These are phyloP conservation scores for Penicillium sp. DNA, from an alignment of 2,329 filamentous ascomycete genomes.

Conservation along the genomic window DNA sequence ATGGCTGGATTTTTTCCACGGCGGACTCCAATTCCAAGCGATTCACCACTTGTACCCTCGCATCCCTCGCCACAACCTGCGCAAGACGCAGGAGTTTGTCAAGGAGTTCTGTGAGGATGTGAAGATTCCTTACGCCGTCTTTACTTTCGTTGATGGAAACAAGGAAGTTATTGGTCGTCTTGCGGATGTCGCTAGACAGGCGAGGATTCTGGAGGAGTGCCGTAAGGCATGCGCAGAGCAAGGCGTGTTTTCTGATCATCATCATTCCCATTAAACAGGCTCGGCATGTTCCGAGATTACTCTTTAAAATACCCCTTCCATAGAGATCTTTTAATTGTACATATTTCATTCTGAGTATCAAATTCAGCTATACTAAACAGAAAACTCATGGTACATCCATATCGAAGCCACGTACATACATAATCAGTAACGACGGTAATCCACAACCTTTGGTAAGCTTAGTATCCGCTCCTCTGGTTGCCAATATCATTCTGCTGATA, in stretches of 20 bases:
- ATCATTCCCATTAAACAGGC: constrained; percentile 14
- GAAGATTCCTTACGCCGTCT: constrained; percentile 81
- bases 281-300: neutral
- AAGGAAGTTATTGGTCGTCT: constrained; percentile 77
- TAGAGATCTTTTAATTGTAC: neutral
- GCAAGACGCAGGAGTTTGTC: constrained; percentile 74
- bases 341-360: neutral
- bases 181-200: constrained; percentile 79
- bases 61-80: constrained; percentile 83
- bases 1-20: constrained; percentile 90
- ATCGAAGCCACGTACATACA: neutral
- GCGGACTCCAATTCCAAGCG: constrained; percentile 86
- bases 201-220: constrained; percentile 76
- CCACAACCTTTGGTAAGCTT: neutral
- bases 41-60: constrained; percentile 86
- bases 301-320: neutral
- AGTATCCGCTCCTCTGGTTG: constrained; percentile 23
- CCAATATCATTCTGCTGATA: constrained; percentile 8
- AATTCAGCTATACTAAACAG: neutral
- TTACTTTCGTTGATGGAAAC: constrained; percentile 86
- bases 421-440: neutral
- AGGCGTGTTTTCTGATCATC: constrained; percentile 40
- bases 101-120: constrained; percentile 82
- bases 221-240: constrained; percentile 56
- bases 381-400: neutral